These are phyloP conservation scores for Alternaria conjuncta DNA, from an alignment of 2,329 filamentous ascomycete species.

Conservation along the genomic window DNA sequence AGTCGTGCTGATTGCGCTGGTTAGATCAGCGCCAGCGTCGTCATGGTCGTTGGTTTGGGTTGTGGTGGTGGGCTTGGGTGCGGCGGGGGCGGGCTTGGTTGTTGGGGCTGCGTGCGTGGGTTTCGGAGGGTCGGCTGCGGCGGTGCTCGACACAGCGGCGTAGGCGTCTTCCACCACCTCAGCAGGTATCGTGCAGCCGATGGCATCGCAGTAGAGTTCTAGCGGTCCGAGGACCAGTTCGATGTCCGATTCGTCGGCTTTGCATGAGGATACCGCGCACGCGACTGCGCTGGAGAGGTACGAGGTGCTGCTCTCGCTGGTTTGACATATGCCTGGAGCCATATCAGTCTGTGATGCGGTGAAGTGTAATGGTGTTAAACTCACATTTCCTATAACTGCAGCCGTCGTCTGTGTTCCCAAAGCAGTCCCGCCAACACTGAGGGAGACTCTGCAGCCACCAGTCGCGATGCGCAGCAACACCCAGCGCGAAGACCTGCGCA, in stretches of 20 bases:
- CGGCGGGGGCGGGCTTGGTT: constrained; percentile 8
- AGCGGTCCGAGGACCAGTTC: constrained; percentile 26
- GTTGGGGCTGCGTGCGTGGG: neutral
- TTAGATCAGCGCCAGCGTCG: constrained; percentile 10
- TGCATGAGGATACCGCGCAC: constrained; percentile 26
- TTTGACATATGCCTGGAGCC: constrained; percentile 32
- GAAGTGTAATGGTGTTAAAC: neutral
- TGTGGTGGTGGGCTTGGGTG: constrained; percentile 7
- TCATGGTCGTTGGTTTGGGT: neutral
- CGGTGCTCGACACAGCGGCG: constrained; percentile 16
- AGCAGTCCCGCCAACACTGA: constrained; percentile 29
- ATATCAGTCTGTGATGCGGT: constrained; percentile 1
- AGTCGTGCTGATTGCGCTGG: constrained; percentile 23
- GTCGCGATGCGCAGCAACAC: constrained; percentile 16
- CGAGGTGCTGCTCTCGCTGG: constrained; percentile 20
- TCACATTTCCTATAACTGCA: constrained; percentile 30
- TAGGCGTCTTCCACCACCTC: constrained; percentile 29
- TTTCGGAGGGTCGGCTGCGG: neutral
- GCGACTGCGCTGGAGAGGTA: constrained; percentile 28
- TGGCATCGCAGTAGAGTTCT: constrained; percentile 24
- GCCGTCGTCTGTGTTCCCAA: constrained; percentile 19
- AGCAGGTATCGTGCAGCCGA: constrained; percentile 24
- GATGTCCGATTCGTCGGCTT: constrained; percentile 18
- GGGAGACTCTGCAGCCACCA: constrained; percentile 26
- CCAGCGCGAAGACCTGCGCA: constrained; percentile 3